These are phyloP conservation scores for Byssothecium circinans DNA, from an alignment of 2,329 filamentous ascomycete species.

Conservation along the genomic window DNA sequence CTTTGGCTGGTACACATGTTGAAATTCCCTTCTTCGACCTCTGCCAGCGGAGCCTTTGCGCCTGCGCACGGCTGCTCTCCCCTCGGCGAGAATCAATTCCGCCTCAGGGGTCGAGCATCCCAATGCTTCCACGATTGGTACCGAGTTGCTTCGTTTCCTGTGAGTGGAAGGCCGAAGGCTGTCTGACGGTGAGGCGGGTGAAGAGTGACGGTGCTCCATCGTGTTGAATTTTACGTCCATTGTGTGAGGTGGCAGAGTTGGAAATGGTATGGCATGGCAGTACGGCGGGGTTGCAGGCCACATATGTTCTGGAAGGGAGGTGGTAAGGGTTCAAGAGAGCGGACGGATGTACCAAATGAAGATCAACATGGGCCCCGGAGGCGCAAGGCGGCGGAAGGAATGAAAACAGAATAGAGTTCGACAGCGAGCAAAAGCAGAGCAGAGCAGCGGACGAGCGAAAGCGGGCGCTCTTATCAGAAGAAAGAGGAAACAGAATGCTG, in stretches of 20 bases:
- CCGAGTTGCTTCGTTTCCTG: slow-evolving; percentile 41
- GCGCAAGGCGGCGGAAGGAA: slow-evolving; percentile 10
- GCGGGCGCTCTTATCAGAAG: slow-evolving; percentile 6
- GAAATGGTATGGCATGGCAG: slow-evolving; percentile 22
- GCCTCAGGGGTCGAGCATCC: slow-evolving; percentile 42
- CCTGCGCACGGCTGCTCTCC: slow-evolving; percentile 37
- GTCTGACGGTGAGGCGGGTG: slow-evolving; percentile 17
- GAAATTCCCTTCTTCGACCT: slow-evolving; percentile 19
- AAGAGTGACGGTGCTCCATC: slow-evolving; percentile 34
- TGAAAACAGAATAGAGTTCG: slow-evolving; percentile 9
- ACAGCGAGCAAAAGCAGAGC: slow-evolving; percentile 8
- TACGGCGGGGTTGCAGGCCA: slow-evolving; percentile 17
- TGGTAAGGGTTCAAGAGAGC: slow-evolving; percentile 11
- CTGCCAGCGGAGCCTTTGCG: slow-evolving; percentile 27
- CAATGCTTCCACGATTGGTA: slow-evolving; percentile 38
- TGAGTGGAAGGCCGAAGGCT: slow-evolving; percentile 26
- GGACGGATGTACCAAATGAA: slow-evolving; percentile 19
- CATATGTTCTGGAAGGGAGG: slow-evolving; percentile 11
- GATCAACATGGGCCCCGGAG: slow-evolving; percentile 15
- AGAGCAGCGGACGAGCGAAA: slow-evolving; percentile 10
- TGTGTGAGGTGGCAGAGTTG: slow-evolving; percentile 19
- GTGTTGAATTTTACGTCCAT: slow-evolving; percentile 4
- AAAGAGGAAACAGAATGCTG: slow-evolving; percentile 5
- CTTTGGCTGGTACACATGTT: slow-evolving; percentile 28
- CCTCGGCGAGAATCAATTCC: slow-evolving; percentile 38